Evolutionary conservation across 2,329 filamentous ascomycete genomes (phyloP).

Genomic region (Metarhizium robertsii): DNA sequence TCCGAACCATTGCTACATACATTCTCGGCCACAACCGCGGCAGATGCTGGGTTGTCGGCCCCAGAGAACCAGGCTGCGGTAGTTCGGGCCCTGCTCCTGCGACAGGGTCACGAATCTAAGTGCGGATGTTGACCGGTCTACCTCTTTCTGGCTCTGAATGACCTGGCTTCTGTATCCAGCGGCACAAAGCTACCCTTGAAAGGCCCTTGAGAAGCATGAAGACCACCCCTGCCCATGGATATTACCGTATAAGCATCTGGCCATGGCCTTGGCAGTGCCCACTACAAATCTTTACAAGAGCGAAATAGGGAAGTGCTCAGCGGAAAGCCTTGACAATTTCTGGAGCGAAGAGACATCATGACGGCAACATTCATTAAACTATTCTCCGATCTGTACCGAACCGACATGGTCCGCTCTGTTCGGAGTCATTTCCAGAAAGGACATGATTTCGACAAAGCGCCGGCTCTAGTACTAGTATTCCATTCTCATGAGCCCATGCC

Average conservation of each 20-base stretch:
- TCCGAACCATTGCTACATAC: background rate
- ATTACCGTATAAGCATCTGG: constrained; percentile 5
- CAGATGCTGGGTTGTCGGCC: constrained; percentile 1
- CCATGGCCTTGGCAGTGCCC: constrained; percentile 2
- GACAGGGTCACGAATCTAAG: background rate
- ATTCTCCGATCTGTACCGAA: constrained; percentile 7
- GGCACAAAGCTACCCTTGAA: background rate
- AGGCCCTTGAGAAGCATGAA: background rate
- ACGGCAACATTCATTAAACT: constrained; percentile 8
- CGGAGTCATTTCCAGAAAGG: constrained; percentile 4
- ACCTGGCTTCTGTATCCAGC: background rate
- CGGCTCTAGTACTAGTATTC: background rate
- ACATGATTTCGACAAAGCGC: background rate
- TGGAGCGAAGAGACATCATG: background rate
- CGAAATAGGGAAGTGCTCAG: constrained; percentile 1
- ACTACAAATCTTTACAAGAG: background rate
- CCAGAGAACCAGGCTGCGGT: background rate
- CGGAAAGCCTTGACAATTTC: background rate
- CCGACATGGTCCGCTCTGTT: constrained; percentile 2
- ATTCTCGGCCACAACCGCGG: constrained; percentile 2
- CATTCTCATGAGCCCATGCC: background rate
- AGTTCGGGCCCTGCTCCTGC: constrained; percentile 1
- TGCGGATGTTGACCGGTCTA: background rate
- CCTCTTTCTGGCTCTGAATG: background rate
- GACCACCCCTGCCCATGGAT: constrained; percentile 7